Conservation (phyloP, 2,329 filamentous ascomycete genomes). For the Beauveria pseudobassiana region DNA sequence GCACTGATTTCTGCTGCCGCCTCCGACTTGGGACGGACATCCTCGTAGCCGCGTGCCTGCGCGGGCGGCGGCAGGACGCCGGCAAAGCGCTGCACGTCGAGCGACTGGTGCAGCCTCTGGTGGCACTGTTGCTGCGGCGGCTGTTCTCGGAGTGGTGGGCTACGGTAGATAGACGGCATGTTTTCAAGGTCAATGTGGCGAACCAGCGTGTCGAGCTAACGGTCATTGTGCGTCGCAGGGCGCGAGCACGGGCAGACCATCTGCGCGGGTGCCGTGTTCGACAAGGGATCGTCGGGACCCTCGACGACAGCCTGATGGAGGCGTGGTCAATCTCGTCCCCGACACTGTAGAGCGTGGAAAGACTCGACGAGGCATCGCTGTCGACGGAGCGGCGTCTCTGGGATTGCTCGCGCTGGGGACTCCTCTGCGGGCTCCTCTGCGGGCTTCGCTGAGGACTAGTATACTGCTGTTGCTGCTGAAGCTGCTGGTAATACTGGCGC, state of each 20-base stretch:
- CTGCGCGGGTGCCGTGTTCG: constrained; percentile 10
- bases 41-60: constrained; percentile 9
- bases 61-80: constrained; percentile 12
- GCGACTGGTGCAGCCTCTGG: neutral
- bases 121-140: neutral
- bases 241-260: neutral
- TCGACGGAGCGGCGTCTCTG: constrained; percentile 25
- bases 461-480: constrained; percentile 5
- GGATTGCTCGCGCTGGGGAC: neutral
- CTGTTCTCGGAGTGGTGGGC: neutral
- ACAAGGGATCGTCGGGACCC: constrained; percentile 23
- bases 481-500: constrained; percentile 12
- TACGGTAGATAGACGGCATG: constrained; percentile 8
- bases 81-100: constrained; percentile 4
- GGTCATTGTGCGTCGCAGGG: constrained; percentile 10
- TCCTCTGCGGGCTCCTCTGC: constrained; percentile 11
- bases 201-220: neutral
- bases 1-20: neutral
- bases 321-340: constrained; percentile 26
- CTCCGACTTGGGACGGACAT: constrained; percentile 14
- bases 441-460: constrained; percentile 15
- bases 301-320: neutral
- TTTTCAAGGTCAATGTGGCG: neutral
- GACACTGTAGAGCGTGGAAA: constrained; percentile 52
- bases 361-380: constrained; percentile 42